Conservation (phyloP, 257 asterid species). For the Gynochthodes officinalis region DNA sequence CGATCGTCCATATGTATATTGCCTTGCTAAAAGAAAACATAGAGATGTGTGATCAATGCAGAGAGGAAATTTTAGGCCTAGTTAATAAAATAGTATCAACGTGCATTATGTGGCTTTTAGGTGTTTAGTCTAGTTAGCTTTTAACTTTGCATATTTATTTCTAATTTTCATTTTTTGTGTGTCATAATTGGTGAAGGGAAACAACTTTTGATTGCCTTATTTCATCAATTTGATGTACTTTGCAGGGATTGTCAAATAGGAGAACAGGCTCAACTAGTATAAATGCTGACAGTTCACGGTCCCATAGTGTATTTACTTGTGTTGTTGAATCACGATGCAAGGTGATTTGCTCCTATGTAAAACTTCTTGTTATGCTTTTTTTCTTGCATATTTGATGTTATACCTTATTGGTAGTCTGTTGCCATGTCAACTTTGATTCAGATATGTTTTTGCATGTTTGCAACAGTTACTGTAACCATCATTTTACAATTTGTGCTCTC, state of each 20-base stretch:
- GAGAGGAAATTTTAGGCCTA: background rate
- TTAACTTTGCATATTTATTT: background rate
- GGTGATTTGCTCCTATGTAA: slow-evolving; percentile 42
- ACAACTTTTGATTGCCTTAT: background rate
- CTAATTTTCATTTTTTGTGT: background rate
- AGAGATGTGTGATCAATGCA: background rate
- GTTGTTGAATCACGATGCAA: slow-evolving; percentile 95
- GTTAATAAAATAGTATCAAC: background rate
- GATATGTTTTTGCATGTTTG: background rate
- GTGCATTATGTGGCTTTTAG: background rate
- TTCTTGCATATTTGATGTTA: background rate
- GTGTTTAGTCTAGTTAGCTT: background rate
- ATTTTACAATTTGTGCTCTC: background rate
- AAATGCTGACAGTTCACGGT: slow-evolving; percentile 98
- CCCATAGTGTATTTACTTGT: slow-evolving; percentile 98
- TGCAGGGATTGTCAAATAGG: slow-evolving; percentile 91
- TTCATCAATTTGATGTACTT: slow-evolving; percentile 5
- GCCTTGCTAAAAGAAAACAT: too few relatives aligned
- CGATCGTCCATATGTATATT: background rate
- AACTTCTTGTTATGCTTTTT: background rate
- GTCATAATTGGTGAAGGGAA: background rate
- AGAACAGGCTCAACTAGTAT: slow-evolving; percentile 85
- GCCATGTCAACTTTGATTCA: background rate
- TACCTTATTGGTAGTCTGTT: background rate
- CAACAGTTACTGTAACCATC: background rate